Base-by-base conservation (phyloP, 1,139 yeast species). In the Geotrichum candidum region DNA sequence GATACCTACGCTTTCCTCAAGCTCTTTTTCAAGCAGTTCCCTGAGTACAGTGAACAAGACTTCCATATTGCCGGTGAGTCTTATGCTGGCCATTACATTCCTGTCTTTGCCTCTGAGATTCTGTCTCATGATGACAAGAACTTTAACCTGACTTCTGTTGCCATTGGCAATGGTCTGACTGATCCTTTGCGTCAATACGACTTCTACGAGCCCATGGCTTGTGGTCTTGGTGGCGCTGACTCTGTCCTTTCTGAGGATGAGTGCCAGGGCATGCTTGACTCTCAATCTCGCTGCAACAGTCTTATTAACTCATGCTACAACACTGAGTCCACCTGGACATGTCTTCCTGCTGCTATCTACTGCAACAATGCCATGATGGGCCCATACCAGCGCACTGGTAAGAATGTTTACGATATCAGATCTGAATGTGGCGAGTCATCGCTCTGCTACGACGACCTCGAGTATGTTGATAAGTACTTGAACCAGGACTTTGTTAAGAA, bases 1-100 rank as follows among this genome's bases (percentile, higher is more conserved):
- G 96, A 90, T 68, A 92, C 88, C n/a, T 88, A 80, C 72, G 84
- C 87, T 6, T 89, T 90, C 72, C 79, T 89, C 72, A 88, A 86
- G 71, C 80, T 89, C 65, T 88, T 90, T 76, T 89, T 86, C 77
- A 83, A 86, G 69, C 85, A 86, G 69, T 87, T 88, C 78, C 87
- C 89, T 18, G 80, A 86, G 66, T 86, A 84, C 70, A 68, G 74
- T n/a, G 80, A 82, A 66, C 70, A 66, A 60, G 80, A 80, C 54
- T 88, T 89, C 82, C 96, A 89, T 73, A 86, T 90, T 73, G 85
- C 96, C 60, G 96, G 96, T 64, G 96, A 90, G 75, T 87, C 94
- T 13, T 90, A 89, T 70, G 96, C 90, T 50, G 96, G 96, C 53
- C 96, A 88, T 74, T 89, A 89, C 73, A 84, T 89, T 66, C 96